These are phyloP conservation scores for Chlamydomonas sp. DNA, from an alignment of 139 green algal genomes.

Conservation along the genomic window DNA sequence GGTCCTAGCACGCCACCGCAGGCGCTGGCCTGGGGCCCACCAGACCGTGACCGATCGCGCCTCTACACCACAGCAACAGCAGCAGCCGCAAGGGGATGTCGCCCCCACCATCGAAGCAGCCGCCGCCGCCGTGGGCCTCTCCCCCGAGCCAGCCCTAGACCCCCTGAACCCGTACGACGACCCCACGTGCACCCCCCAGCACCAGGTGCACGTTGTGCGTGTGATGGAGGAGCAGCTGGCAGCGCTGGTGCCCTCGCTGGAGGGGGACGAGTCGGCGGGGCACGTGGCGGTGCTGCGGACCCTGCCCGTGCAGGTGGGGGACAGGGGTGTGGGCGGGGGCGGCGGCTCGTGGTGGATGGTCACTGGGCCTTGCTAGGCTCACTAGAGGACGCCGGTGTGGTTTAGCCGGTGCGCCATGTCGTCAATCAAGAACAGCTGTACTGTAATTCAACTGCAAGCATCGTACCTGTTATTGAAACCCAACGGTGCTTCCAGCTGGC, in stretches of 20 bases:
- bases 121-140: background rate
- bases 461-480: no score
- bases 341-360: no score
- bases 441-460: no score
- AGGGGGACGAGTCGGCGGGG: conserved; percentile 34
- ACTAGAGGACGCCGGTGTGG: no score
- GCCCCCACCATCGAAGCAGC: background rate
- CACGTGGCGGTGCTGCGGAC: conserved; percentile 10
- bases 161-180: conserved; percentile 5
- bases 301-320: conserved; percentile 7
- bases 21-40: conserved; percentile 15
- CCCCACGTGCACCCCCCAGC: conserved; percentile 8
- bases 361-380: no score
- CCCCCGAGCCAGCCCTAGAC: no score
- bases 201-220: conserved; percentile 31
- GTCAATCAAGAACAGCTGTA: no score
- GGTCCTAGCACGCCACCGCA: conserved; percentile 13
- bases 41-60: no score
- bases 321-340: no score
- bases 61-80: background rate
- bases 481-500: no score
- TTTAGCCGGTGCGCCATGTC: no score
- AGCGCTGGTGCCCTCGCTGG: conserved; percentile 38
- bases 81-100: background rate
- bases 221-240: conserved; percentile 32